A percentile compares a stretch with the other conserved stretches of the same genome.
Evolutionary conservation across 805 yeast species (phyloP).

Genomic region (Candida adriatica): DNA sequence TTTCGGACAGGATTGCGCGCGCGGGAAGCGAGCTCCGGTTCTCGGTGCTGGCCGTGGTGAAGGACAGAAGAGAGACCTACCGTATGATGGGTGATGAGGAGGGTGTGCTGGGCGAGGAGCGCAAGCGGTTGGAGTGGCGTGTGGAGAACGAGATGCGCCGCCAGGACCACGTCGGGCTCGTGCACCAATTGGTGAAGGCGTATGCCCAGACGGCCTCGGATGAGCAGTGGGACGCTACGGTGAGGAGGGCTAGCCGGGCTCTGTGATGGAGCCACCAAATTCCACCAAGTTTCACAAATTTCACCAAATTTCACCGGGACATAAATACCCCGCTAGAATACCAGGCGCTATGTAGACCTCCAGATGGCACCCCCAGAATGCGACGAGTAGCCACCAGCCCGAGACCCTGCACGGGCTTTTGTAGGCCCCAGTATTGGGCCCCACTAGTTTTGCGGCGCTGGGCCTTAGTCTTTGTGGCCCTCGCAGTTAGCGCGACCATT

Average conservation of each 20-base stretch:
- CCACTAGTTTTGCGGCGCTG: too few species aligned
- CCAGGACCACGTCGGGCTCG: conserved; percentile 46
- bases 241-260: conserved; percentile 6
- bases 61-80: conserved; percentile 38
- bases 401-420: too few species aligned
- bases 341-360: too few species aligned
- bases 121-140: conserved; percentile 45
- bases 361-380: too few species aligned
- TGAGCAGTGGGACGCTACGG: conserved; percentile 29
- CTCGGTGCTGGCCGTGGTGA: conserved; percentile 46
- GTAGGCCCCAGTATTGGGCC: too few species aligned
- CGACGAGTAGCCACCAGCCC: too few species aligned
- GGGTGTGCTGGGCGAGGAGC: conserved; percentile 32
- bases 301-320: too few species aligned
- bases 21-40: conserved; percentile 45
- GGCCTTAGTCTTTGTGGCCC: too few species aligned
- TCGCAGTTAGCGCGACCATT: too few species aligned
- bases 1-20: conserved; percentile 41
- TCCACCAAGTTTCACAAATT: too few species aligned
- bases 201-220: conserved; percentile 31
- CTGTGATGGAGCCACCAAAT: too few species aligned
- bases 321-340: too few species aligned
- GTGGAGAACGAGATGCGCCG: conserved; percentile 48
- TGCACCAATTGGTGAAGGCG: conserved; percentile 38
- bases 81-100: conserved; percentile 34